Evolutionary conservation across 176 grass and related monocot genomes (phyloP).

Genomic region (Zea mays): DNA sequence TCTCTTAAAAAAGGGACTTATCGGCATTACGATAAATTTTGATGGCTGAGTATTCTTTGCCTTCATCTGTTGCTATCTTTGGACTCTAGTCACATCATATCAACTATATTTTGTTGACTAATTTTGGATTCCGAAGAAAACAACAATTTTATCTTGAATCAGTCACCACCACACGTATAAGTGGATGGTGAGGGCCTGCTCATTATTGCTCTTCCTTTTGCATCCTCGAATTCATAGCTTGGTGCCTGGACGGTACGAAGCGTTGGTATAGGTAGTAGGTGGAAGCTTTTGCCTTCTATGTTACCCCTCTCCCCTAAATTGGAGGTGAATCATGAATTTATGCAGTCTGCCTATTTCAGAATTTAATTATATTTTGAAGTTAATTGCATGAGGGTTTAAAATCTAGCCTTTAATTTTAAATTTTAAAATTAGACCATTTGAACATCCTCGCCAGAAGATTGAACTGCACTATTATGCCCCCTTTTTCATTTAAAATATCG

Average conservation of each 20-base stretch:
- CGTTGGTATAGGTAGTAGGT: slow-evolving; percentile 28
- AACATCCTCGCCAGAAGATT: not conserved
- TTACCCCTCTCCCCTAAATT: slow-evolving; percentile 14
- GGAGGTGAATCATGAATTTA: slow-evolving; percentile 37
- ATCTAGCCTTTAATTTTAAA: not conserved
- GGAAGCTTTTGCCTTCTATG: slow-evolving; percentile 24
- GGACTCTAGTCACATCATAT: slow-evolving; percentile 16
- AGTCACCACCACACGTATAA: slow-evolving; percentile 36
- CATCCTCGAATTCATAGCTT: slow-evolving; percentile 18
- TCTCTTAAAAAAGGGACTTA: no score
- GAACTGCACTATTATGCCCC: not conserved
- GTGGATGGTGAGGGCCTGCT: slow-evolving; percentile 41
- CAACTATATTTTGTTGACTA: slow-evolving; percentile 45
- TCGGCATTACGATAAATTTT: no score
- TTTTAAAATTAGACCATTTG: slow-evolving; percentile 3
- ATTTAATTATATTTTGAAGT: slow-evolving; percentile 21
- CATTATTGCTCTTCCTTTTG: slow-evolving; percentile 29
- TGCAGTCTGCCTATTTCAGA: not conserved
- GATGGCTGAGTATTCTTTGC: not conserved
- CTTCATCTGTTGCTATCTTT: slow-evolving; percentile 26
- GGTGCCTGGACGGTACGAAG: slow-evolving; percentile 5
- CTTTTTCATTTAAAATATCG: not conserved
- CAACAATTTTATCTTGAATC: slow-evolving; percentile 56
- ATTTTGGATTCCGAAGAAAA: slow-evolving; percentile 43
- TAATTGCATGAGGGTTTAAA: slow-evolving; percentile 9